Evolutionary conservation across 2,329 filamentous ascomycete genomes (phyloP).

Genomic region (Cercospora berteroae): DNA sequence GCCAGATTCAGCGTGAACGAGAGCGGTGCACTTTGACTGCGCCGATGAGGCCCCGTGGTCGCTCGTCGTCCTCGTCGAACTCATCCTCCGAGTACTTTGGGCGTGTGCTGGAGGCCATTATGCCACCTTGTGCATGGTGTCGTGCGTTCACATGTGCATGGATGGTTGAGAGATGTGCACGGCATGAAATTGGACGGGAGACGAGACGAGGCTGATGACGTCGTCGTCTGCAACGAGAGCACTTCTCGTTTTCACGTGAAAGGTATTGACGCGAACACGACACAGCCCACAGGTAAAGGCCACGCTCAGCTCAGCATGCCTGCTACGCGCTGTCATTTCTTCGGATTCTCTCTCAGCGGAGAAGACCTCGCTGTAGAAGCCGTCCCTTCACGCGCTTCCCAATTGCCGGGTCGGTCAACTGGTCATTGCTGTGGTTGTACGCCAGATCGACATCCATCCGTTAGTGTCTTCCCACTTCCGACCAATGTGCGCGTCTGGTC

Average conservation of each 20-base stretch:
- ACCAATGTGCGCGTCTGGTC: conserved; percentile 1
- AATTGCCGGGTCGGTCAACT: neutral
- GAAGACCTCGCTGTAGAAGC: neutral
- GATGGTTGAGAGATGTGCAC: neutral
- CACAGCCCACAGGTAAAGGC: neutral
- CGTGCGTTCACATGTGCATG: neutral
- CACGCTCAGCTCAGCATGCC: neutral
- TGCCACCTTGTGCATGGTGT: neutral
- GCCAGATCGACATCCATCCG: conserved; percentile 7
- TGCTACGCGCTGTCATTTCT: neutral
- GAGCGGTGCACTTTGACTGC: conserved; percentile 3
- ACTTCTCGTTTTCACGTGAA: neutral
- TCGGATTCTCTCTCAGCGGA: neutral
- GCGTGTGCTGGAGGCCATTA: conserved; percentile 8
- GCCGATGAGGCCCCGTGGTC: conserved; percentile 7
- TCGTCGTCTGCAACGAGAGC: neutral
- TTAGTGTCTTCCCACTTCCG: neutral
- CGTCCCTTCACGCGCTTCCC: neutral
- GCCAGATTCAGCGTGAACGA: neutral
- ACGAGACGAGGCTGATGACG: neutral
- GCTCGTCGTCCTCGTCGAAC: conserved; percentile 11
- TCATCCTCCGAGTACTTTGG: conserved; percentile 8
- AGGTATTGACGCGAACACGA: neutral
- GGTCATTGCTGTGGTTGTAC: conserved; percentile 14
- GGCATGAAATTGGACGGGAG: neutral